These are phyloP conservation scores for Panicum miliaceum DNA, from an alignment of 176 grass and related monocot species.

Conservation along the genomic window DNA sequence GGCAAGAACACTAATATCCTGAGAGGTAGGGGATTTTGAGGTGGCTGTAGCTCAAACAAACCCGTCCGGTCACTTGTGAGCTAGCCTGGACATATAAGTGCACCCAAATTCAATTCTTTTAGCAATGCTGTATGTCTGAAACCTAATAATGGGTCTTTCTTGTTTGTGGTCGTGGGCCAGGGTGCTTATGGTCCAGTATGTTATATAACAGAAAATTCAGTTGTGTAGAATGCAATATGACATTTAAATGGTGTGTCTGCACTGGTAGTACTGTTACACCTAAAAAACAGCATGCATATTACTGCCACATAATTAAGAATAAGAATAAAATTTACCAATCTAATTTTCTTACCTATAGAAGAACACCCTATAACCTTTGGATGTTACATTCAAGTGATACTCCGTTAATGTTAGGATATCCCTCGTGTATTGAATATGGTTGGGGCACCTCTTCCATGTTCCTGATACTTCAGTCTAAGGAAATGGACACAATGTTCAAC, in stretches of 20 bases:
- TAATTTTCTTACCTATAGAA: slow-evolving; percentile 53
- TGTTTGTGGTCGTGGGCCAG: no score
- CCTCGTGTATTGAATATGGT: slow-evolving; percentile 50
- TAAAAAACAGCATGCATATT: neutral
- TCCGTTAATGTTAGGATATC: slow-evolving; percentile 50
- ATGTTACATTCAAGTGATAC: slow-evolving; percentile 73
- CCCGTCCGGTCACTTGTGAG: no score
- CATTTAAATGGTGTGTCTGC: neutral
- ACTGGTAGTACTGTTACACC: neutral
- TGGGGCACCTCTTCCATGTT: slow-evolving; percentile 58
- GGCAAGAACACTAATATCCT: no score
- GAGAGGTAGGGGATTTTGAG: no score
- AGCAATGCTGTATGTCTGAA: no score
- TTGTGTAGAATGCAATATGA: no score
- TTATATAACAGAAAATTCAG: no score
- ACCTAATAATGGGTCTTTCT: no score
- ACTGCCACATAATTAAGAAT: neutral
- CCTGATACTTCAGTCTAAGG: slow-evolving; percentile 44
- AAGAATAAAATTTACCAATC: neutral
- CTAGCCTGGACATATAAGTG: no score
- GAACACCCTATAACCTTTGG: slow-evolving; percentile 62
- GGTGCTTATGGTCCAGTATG: no score
- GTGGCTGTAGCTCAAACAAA: no score
- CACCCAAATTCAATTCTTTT: no score
- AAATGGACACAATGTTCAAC: neutral